A percentile compares a stretch with the other conserved stretches of the same genome.
phyloP scores from a whole-genome alignment of 768 basidiomycete genomes.

The Lyophyllum decastes region DNA sequence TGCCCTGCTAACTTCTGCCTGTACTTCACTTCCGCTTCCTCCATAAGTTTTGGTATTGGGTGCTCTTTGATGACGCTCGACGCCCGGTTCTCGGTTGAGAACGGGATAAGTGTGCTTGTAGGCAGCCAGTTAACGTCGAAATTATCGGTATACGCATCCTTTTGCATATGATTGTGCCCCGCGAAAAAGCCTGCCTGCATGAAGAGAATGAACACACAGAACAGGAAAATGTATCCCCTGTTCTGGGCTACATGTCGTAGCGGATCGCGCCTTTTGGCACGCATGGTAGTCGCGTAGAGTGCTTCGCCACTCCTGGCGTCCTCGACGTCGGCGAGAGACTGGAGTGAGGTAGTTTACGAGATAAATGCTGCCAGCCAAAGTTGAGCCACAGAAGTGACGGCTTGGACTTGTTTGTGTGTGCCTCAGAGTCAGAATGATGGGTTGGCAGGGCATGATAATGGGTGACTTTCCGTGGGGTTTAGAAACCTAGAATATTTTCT shows the following conservation, averaged over 20 bases:
- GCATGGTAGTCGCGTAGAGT: conserved; percentile 10
- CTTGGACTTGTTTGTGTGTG: too few species aligned
- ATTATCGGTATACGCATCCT: conserved; percentile 13
- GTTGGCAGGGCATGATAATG: too few species aligned
- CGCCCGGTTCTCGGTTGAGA: conserved; percentile 13
- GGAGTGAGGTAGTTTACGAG: neutral
- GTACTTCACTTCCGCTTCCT: conserved; percentile 78
- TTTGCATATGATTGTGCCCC: conserved; percentile 30
- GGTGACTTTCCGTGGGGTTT: too few species aligned
- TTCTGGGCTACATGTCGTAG: conserved; percentile 11
- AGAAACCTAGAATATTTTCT: too few species aligned
- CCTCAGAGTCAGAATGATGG: too few species aligned
- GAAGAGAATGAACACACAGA: conserved; percentile 45
- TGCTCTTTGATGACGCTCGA: conserved; percentile 40
- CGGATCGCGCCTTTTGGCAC: conserved; percentile 5
- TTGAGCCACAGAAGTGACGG: too few species aligned
- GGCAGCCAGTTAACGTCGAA: conserved; percentile 19
- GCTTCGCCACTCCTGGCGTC: conserved; percentile 3
- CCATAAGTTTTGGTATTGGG: conserved; percentile 85
- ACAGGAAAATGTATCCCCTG: conserved; percentile 42
- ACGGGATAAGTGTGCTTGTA: conserved; percentile 16
- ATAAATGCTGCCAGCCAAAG: neutral
- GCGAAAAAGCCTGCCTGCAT: conserved; percentile 50
- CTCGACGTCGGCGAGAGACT: neutral
- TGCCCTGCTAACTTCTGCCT: conserved; percentile 67